These are phyloP conservation scores for Aciculoconidium aculeatum DNA, from an alignment of 805 yeast species.

Conservation along the genomic window DNA sequence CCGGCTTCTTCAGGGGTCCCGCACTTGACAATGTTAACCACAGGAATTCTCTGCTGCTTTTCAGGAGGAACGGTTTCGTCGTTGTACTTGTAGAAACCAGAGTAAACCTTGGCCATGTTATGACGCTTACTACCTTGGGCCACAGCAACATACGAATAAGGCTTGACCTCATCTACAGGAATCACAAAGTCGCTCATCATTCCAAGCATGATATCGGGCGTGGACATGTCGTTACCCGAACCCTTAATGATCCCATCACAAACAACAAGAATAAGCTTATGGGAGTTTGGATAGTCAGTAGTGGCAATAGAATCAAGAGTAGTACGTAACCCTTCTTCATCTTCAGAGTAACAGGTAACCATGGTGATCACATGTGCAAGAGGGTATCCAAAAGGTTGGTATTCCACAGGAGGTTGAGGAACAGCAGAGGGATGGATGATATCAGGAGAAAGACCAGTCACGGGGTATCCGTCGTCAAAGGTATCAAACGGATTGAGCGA, in stretches of 20 bases:
- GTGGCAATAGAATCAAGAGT: constrained; percentile 92
- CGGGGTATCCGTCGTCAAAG: constrained; percentile 26
- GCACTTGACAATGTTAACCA: constrained; percentile 74
- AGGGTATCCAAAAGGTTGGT: constrained; percentile 83
- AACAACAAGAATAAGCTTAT: constrained; percentile 74
- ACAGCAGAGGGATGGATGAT: constrained; percentile 71
- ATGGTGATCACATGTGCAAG: constrained; percentile 40
- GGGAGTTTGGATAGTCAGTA: constrained; percentile 93
- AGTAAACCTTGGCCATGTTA: constrained; percentile 94
- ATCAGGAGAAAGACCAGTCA: constrained; percentile 50
- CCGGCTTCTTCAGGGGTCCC: constrained; percentile 79
- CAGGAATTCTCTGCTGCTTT: constrained; percentile 81
- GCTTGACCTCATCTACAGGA: constrained; percentile 68
- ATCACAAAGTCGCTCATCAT: constrained; percentile 73
- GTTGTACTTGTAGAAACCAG: constrained; percentile 88
- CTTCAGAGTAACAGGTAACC: constrained; percentile 95
- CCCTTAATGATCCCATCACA: constrained; percentile 97
- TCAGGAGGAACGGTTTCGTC: constrained; percentile 68
- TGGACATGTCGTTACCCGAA: constrained; percentile 78
- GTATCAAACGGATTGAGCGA: constrained; percentile 28
- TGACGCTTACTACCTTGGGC: constrained; percentile 93
- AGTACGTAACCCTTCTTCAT: constrained; percentile 75
- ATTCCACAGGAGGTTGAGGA: constrained; percentile 86
- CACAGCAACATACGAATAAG: constrained; percentile 90
- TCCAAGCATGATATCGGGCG: constrained; percentile 83